phyloP scores from a whole-genome alignment of 2,329 filamentous ascomycete genomes.

The Fusarium citri region DNA sequence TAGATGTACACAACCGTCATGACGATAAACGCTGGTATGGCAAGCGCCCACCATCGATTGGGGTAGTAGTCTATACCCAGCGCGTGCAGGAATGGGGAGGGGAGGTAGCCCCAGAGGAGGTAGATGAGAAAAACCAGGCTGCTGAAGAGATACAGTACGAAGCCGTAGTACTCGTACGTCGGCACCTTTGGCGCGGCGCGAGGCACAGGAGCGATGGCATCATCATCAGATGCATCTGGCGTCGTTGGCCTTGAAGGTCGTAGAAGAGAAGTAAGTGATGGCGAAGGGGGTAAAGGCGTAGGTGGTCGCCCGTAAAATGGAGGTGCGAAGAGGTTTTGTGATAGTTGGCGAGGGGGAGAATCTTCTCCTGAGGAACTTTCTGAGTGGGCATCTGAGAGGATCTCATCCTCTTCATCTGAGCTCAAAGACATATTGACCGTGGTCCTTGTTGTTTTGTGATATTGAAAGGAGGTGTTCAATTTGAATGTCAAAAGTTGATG shows the following conservation, averaged over 20 bases:
- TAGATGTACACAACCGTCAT: constrained; percentile 93
- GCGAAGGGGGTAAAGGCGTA: constrained; percentile 91
- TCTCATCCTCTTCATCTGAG: constrained; percentile 54
- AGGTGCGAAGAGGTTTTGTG: constrained; percentile 73
- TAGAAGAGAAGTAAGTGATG: constrained; percentile 90
- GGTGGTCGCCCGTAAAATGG: constrained; percentile 99
- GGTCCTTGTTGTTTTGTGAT: neutral
- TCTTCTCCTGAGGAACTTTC: constrained; percentile 51
- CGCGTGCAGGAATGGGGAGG: constrained; percentile 89
- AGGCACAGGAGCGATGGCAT: constrained; percentile 85
- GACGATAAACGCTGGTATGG: constrained; percentile 89
- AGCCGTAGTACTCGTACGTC: constrained; percentile 99
- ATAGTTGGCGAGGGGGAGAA: constrained; percentile 58
- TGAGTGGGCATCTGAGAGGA: constrained; percentile 51
- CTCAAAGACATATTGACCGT: constrained; percentile 48
- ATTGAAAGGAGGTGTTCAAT: neutral
- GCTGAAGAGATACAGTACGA: constrained; percentile 93
- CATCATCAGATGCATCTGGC: constrained; percentile 90
- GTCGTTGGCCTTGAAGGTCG: constrained; percentile 93
- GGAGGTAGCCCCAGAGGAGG: constrained; percentile 87
- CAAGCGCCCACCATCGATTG: constrained; percentile 96
- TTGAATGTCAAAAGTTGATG: constrained; percentile 14
- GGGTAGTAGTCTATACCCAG: constrained; percentile 97
- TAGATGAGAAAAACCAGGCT: constrained; percentile 81
- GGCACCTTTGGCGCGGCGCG: constrained; percentile 92